A percentile compares a stretch with the other conserved stretches of the same genome.
phyloP scores from a whole-genome alignment of 768 basidiomycete species.

The Boletus reticulatus region DNA sequence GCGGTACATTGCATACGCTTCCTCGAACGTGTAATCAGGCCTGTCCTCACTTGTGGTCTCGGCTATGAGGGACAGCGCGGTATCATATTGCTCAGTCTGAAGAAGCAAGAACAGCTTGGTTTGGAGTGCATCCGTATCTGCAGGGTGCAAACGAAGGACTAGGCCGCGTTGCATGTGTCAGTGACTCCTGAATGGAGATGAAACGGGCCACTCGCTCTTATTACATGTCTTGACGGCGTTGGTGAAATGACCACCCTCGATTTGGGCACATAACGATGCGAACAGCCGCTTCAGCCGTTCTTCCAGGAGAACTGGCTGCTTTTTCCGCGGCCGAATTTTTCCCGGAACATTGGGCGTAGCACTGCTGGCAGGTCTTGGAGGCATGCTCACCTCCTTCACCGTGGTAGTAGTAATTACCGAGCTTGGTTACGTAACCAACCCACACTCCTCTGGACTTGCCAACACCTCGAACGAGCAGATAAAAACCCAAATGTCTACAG shows the following conservation, averaged over 20 bases:
- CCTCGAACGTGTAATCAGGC: conserved; percentile 52
- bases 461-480: conserved; percentile 7
- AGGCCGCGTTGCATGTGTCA: conserved; percentile 15
- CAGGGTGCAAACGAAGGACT: conserved; percentile 73
- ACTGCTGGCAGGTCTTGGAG: conserved; percentile 13
- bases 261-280: conserved; percentile 79
- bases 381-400: conserved; percentile 9
- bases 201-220: conserved; percentile 60
- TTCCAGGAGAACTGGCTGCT: conserved; percentile 20
- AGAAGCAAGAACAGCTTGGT: conserved; percentile 87
- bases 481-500: conserved; percentile 45
- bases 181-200: conserved; percentile 19
- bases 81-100: conserved; percentile 79
- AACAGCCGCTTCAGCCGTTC: conserved; percentile 57
- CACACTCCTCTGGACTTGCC: not conserved
- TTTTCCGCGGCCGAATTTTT: conserved; percentile 17
- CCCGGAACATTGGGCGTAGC: conserved; percentile 3
- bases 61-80: conserved; percentile 61
- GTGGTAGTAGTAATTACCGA: conserved; percentile 23
- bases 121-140: conserved; percentile 69
- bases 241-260: conserved; percentile 83
- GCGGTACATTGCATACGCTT: conserved; percentile 82
- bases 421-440: conserved; percentile 18
- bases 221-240: conserved; percentile 92
- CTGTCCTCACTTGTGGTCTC: conserved; percentile 10